Base-by-base conservation (phyloP, 1,139 yeast species). In the Meyerozyma elateridarum region DNA sequence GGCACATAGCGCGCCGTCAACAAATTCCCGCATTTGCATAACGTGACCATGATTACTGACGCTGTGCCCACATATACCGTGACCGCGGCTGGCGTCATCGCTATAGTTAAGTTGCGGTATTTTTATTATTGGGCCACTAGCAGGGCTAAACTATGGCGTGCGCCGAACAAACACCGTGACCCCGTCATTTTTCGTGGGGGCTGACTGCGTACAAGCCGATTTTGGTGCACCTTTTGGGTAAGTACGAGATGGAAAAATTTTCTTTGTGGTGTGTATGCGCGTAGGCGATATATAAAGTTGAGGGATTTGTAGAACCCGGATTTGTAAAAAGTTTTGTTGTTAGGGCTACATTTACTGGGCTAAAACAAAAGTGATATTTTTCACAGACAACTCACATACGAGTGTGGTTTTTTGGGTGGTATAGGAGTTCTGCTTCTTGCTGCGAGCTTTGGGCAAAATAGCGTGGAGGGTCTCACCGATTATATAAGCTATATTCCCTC, bases 371-470 rank as follows among this genome's bases (percentile, higher is more conserved):
- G n/a, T n/a, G n/a, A n/a, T n/a, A n/a, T n/a, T n/a, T n/a, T n/a
- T n/a, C n/a, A n/a, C n/a, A n/a, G n/a, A 24, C 15, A 24, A 8
- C 27, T 24, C 19, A 24, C 12, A 21, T 11, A n/a, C 18, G 17
- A 24, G 27, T 24, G 27, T 24, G 27, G 18, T 15, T 8, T n/a
- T 9, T 24, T 18, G 27, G 27, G 27, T 24, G 27, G 27, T 24
- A 15, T 24, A 24, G 27, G 27, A 24, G 27, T 24, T 24, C 27
- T 24, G 27, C 27, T 24, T 24, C 27, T 24, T 24, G 27, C 27
- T 24, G 15, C 27, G 27, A 24, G 27, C 27, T 6, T 24, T 24
- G 27, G 27, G n/a, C 18, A 14, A n/a, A n/a, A n/a, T n/a, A n/a
- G n/a, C n/a, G n/a, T n/a, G n/a, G n/a, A n/a, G n/a, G n/a, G n/a